These are phyloP conservation scores for Fonsecaea monophora DNA, from an alignment of 2,329 filamentous ascomycete genomes.

Conservation along the genomic window DNA sequence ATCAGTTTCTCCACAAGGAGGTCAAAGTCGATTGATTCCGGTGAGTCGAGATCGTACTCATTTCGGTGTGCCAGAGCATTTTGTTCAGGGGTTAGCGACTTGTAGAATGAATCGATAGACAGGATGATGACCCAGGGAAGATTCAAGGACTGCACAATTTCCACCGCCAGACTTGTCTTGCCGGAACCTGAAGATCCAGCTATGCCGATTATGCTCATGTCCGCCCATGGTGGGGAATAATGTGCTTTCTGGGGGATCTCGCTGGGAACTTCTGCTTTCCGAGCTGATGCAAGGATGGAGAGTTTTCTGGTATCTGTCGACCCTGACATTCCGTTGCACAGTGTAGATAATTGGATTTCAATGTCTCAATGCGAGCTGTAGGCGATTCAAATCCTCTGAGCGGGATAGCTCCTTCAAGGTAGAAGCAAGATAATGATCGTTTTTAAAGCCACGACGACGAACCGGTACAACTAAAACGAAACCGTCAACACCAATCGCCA, in stretches of 20 bases:
- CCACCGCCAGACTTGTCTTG: constrained; percentile 91
- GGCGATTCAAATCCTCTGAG: neutral
- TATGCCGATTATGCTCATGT: constrained; percentile 95
- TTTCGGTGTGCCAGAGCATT: constrained; percentile 83
- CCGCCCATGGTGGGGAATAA: constrained; percentile 94
- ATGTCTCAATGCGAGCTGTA: neutral
- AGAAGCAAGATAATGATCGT: neutral
- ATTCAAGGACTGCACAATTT: constrained; percentile 87
- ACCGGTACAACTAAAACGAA: neutral
- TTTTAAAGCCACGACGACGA: neutral
- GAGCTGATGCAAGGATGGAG: constrained; percentile 21
- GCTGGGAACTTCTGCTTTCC: constrained; percentile 15
- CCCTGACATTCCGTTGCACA: constrained; percentile 5
- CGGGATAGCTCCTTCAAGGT: neutral
- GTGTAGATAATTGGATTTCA: neutral
- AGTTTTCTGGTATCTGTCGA: constrained; percentile 11
- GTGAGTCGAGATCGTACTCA: constrained; percentile 95
- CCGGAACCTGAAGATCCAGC: constrained; percentile 94
- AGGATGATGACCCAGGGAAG: constrained; percentile 97
- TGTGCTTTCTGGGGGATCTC: constrained; percentile 59
- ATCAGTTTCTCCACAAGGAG: constrained; percentile 76
- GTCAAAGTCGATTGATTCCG: constrained; percentile 94
- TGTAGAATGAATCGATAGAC: constrained; percentile 99
- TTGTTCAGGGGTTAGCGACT: constrained; percentile 79
- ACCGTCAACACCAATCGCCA: constrained; percentile 9